These are phyloP conservation scores for Syzygium jambos DNA, from an alignment of 345 rosid species.

Conservation along the genomic window DNA sequence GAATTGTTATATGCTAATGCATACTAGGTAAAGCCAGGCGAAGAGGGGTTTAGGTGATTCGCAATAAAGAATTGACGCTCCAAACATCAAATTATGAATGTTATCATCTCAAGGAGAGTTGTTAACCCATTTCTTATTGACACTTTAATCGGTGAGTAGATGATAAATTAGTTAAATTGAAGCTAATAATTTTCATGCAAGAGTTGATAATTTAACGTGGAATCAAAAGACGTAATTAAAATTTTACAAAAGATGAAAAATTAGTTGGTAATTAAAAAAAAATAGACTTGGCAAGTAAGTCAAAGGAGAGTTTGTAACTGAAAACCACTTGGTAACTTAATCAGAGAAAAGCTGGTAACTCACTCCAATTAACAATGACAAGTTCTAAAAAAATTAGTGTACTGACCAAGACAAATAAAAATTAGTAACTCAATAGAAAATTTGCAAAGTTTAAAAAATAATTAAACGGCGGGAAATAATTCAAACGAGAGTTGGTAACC, in stretches of 20 bases:
- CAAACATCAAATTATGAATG: rapidly evolving
- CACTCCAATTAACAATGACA: background rate
- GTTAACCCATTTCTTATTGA: background rate
- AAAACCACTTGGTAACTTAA: rapidly evolving
- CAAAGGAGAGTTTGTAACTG: background rate
- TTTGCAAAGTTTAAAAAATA: background rate
- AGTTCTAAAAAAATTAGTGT: background rate
- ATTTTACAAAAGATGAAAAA: background rate
- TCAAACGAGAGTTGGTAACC: background rate
- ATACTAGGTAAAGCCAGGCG: background rate
- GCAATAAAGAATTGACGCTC: background rate
- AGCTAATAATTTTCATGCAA: background rate
- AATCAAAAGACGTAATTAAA: background rate
- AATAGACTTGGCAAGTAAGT: background rate
- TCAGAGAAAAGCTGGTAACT: background rate
- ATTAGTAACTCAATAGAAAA: background rate
- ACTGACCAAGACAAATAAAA: too few relatives aligned
- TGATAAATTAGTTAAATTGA: background rate
- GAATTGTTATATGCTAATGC: background rate
- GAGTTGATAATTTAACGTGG: background rate
- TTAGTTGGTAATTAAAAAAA: background rate
- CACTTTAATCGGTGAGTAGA: background rate
- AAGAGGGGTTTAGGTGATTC: background rate
- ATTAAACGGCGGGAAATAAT: background rate
- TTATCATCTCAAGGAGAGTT: background rate